phyloP scores from a whole-genome alignment of 176 grass and related monocot species.

The Zoysia pacifica region DNA sequence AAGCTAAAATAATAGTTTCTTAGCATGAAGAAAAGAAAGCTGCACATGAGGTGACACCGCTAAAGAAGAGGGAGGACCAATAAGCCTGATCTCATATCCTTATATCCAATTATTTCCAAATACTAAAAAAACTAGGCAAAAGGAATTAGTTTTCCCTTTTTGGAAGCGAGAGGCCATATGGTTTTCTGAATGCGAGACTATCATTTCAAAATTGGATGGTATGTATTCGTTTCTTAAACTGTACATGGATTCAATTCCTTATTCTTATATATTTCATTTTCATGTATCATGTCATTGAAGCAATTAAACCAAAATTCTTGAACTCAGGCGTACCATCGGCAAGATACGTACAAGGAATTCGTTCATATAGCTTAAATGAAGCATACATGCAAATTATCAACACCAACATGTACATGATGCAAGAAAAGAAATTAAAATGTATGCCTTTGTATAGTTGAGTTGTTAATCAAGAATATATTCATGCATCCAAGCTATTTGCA shows the following conservation, averaged over 20 bases:
- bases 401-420: too few relatives aligned
- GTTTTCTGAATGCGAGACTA: constrained; percentile 25
- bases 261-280: background rate
- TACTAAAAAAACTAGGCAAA: background rate
- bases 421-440: too few relatives aligned
- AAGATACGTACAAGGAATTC: too few relatives aligned
- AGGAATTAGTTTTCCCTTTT: background rate
- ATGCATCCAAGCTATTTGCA: too few relatives aligned
- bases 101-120: constrained; percentile 23
- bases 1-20: too few relatives aligned
- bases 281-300: background rate
- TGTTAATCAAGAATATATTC: too few relatives aligned
- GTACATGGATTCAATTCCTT: background rate
- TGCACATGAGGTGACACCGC: too few relatives aligned
- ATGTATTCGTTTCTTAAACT: background rate
- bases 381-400: too few relatives aligned
- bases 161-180: constrained; percentile 28
- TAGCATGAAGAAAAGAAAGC: too few relatives aligned
- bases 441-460: too few relatives aligned
- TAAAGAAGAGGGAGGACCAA: background rate
- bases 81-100: background rate
- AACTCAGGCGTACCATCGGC: background rate
- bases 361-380: too few relatives aligned
- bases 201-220: constrained; percentile 23
- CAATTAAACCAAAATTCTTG: background rate